Evolutionary conservation across 139 green algal genomes (phyloP), one percentile per base, ranked within the genome.

Genomic region (Chlorella sorokiniana): DNA sequence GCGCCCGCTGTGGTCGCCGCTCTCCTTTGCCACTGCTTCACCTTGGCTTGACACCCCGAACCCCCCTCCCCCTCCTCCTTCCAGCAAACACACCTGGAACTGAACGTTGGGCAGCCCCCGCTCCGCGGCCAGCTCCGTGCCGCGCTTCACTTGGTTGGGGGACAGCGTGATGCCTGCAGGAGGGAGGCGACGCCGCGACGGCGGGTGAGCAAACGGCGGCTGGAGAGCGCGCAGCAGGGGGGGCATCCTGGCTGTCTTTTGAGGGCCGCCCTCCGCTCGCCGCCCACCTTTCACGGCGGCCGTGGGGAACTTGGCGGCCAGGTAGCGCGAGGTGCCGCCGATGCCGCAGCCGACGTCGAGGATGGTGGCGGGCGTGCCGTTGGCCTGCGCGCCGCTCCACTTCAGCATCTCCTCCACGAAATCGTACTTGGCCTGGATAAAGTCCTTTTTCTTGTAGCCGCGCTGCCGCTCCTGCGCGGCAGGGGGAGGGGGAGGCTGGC

Each of bases 261-360:
- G 14, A 59, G 11, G 48, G 14, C 48, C 48, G 48, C 48, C 16
- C 16, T 59, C 48, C 16, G 48, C 11, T 59, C 16, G 48, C 48
- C 16, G 48, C 75, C 29, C 77, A 94, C 93, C 93, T 69, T 87
- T 87, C 4, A 98, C 91, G 27, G 88, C 62, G 7, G 93, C 91
- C 23, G 93, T 40, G 0, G 87, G 89, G 78, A 96, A 96, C 69
- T 90, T 91, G 61, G 88, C 87, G 20, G 94, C 95, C 44, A 99
- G 84, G 75, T 93, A 89, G 27, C 96, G 89, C 27, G 91, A 95
- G 61, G 92, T 96, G 68, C 96, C 96, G 11, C 96, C 96, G 85
- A 99, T 96, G 54, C 96, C 96, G 85, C 96, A 99, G 18, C 96
- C 96, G 37, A 98, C 95, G 78, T 99, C 96, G 27, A 99, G 85